Evolutionary conservation across 257 asterid species (phyloP).

Genomic region (Parsonsia alboflavescens): DNA sequence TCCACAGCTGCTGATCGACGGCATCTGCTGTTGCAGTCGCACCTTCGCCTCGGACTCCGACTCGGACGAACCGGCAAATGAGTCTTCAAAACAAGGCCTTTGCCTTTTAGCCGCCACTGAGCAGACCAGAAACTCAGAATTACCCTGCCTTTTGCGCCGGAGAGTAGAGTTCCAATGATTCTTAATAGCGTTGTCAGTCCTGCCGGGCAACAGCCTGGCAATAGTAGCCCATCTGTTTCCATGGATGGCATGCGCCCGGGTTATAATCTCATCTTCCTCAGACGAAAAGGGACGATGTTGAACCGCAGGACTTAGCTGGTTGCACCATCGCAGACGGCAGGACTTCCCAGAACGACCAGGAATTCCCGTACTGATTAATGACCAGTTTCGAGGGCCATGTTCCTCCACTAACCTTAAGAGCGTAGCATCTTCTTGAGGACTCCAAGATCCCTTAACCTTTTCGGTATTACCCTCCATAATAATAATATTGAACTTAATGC

Average conservation of each 20-base stretch:
- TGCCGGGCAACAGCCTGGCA: constrained; percentile 49
- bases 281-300: constrained; percentile 56
- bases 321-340: constrained; percentile 72
- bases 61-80: constrained; percentile 30
- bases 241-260: constrained; percentile 42
- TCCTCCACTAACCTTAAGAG: constrained; percentile 42
- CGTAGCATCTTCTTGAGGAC: constrained; percentile 47
- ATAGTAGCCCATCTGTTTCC: constrained; percentile 70
- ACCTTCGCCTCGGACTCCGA: constrained; percentile 25
- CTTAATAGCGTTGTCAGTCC: constrained; percentile 64
- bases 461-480: constrained; percentile 7
- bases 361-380: constrained; percentile 48
- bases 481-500: too few relatives aligned
- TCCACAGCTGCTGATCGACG: constrained; percentile 34
- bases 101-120: constrained; percentile 21
- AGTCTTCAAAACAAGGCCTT: constrained; percentile 23
- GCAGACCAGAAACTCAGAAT: neutral
- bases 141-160: constrained; percentile 27
- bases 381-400: constrained; percentile 73
- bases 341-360: constrained; percentile 68
- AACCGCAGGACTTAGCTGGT: constrained; percentile 67
- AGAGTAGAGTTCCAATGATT: constrained; percentile 67
- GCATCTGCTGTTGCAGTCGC: constrained; percentile 28
- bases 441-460: constrained; percentile 56
- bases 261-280: constrained; percentile 44